A percentile compares a stretch with the other conserved stretches of the same genome.
phyloP scores from a whole-genome alignment of 768 basidiomycete genomes.

The Favolaschia claudopus region DNA sequence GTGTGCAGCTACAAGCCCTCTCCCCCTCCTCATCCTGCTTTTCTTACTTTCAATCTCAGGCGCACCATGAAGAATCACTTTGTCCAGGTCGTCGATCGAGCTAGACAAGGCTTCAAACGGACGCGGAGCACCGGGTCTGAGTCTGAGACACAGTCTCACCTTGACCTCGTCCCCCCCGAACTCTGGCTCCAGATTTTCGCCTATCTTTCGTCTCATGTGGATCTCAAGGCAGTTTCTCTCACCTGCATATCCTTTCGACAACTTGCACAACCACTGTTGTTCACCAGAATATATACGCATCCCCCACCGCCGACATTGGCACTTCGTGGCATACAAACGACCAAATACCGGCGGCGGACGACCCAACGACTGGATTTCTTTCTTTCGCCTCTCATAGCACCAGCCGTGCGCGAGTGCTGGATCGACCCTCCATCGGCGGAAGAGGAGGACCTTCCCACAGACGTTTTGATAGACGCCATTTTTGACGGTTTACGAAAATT shows the following conservation, averaged over 20 bases:
- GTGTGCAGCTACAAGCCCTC: no score
- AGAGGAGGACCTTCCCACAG: slow-evolving; percentile 25
- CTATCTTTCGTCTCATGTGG: slow-evolving; percentile 10
- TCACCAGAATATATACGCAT: slow-evolving; percentile 21
- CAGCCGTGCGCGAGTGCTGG: slow-evolving; percentile 26
- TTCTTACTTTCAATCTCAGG: no score
- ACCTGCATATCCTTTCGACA: slow-evolving; percentile 24
- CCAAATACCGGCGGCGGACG: slow-evolving; percentile 17
- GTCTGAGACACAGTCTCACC: slow-evolving; percentile 1
- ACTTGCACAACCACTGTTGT: slow-evolving; percentile 24
- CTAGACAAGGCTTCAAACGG: slow-evolving; percentile 27
- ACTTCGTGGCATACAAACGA: slow-evolving; percentile 5
- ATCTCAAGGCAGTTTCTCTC: slow-evolving; percentile 16
- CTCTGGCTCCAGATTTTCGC: slow-evolving; percentile 23
- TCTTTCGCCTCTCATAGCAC: slow-evolving; percentile 20
- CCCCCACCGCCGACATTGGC: not conserved
- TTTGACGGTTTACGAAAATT: slow-evolving; percentile 23
- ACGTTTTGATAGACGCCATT: slow-evolving; percentile 25
- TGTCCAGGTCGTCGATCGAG: slow-evolving; percentile 26
- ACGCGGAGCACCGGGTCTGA: slow-evolving; percentile 5
- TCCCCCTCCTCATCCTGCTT: no score
- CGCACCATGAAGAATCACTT: slow-evolving; percentile 26
- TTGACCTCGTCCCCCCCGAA: slow-evolving; percentile 15
- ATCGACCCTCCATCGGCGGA: slow-evolving; percentile 22
- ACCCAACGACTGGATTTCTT: slow-evolving; percentile 23